phyloP scores from a whole-genome alignment of 805 yeast genomes.

The Ogataea corticis region DNA sequence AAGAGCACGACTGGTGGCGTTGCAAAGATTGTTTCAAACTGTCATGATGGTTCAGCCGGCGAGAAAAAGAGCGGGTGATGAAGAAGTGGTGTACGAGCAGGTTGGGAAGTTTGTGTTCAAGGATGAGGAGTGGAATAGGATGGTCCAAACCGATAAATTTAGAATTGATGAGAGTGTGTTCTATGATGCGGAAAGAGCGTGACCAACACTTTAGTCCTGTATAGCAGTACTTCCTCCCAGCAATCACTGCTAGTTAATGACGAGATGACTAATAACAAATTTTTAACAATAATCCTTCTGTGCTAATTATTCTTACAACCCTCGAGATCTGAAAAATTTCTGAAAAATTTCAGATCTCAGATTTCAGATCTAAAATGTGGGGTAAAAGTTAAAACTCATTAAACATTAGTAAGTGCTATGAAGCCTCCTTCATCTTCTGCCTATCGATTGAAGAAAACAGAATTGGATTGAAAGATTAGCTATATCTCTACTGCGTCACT shows the following conservation, averaged over 20 bases:
- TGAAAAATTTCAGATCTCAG: neutral
- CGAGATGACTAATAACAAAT: neutral
- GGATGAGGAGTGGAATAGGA: slow-evolving; percentile 39
- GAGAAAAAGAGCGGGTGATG: slow-evolving; percentile 2
- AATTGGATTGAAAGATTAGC: too few relatives aligned
- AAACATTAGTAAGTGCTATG: too few relatives aligned
- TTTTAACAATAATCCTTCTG: too few relatives aligned
- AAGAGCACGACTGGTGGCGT: slow-evolving; percentile 40
- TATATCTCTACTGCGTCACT: too few relatives aligned
- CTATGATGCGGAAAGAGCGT: slow-evolving; percentile 19
- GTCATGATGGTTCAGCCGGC: slow-evolving; percentile 30
- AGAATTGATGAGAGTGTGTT: slow-evolving; percentile 40
- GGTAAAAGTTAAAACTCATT: too few relatives aligned
- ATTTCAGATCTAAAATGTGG: too few relatives aligned
- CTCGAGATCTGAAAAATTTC: too few relatives aligned
- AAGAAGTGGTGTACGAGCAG: slow-evolving; percentile 25
- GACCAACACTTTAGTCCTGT: too few relatives aligned
- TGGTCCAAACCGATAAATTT: slow-evolving; percentile 35
- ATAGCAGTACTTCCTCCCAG: too few relatives aligned
- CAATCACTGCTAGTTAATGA: neutral
- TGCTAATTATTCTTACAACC: too few relatives aligned
- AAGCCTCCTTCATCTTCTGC: too few relatives aligned
- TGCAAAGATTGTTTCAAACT: slow-evolving; percentile 46
- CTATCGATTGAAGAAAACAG: too few relatives aligned
- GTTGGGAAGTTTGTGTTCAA: slow-evolving; percentile 48